Conservation (phyloP, 2,329 filamentous ascomycete genomes). For the Proliferodiscus dingleyae region DNA sequence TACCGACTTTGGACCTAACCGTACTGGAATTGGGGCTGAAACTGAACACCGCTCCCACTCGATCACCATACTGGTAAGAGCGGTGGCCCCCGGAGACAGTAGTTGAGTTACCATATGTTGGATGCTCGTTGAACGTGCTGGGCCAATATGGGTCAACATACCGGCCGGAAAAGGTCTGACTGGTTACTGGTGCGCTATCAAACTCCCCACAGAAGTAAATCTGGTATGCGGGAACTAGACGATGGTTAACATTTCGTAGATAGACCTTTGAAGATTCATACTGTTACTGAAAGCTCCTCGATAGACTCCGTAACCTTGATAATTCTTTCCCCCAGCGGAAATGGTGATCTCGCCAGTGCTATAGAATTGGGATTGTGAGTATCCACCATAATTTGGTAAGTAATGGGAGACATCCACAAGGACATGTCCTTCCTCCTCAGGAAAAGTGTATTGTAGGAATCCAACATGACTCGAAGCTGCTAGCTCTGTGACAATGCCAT, state of each 20-base stretch:
- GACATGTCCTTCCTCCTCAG: slow-evolving; percentile 34
- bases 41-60: slow-evolving; percentile 46
- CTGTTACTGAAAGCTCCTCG: background rate
- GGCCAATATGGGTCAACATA: slow-evolving; percentile 28
- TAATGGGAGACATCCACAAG: slow-evolving; percentile 46
- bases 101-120: slow-evolving; percentile 2
- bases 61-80: slow-evolving; percentile 31
- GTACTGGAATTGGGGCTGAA: slow-evolving; percentile 33
- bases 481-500: slow-evolving; percentile 45
- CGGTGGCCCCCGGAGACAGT: slow-evolving; percentile 24
- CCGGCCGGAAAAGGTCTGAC: slow-evolving; percentile 41
- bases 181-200: slow-evolving; percentile 36
- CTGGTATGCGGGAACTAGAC: background rate
- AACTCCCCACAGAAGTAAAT: slow-evolving; percentile 58
- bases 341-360: slow-evolving; percentile 39
- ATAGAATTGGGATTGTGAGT: slow-evolving; percentile 41
- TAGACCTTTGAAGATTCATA: background rate
- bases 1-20: slow-evolving; percentile 37
- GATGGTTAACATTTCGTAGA: background rate
- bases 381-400: slow-evolving; percentile 38
- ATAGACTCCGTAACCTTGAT: slow-evolving; percentile 34
- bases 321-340: slow-evolving; percentile 36
- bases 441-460: slow-evolving; percentile 49
- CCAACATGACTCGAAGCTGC: slow-evolving; percentile 45
- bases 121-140: slow-evolving; percentile 3